Conservation (phyloP, 495 filamentous ascomycete species). For the Hypoxylon lenormandii region DNA sequence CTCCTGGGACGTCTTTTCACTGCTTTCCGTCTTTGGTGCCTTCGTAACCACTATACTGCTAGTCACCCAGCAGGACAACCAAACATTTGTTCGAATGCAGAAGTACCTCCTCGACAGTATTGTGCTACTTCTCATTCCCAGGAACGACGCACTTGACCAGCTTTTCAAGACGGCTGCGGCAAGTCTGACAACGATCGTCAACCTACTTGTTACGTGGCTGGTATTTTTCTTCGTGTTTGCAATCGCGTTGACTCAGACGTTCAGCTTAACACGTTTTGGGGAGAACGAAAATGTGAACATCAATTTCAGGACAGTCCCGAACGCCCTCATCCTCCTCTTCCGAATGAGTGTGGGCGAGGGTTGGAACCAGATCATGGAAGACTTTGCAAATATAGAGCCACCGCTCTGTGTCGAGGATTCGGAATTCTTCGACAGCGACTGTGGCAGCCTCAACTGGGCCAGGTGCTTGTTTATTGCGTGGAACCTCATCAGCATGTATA, state of each 20-base stretch:
- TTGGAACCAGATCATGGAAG: slow-evolving; percentile 97
- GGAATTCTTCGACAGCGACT: slow-evolving; percentile 87
- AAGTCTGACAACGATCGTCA: slow-evolving; percentile 87
- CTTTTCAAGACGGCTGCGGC: slow-evolving; percentile 99
- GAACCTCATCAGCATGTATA: slow-evolving; percentile 99
- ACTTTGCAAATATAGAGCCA: slow-evolving; percentile 80
- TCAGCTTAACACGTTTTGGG: slow-evolving; percentile 92
- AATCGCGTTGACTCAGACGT: slow-evolving; percentile 95
- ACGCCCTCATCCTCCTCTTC: slow-evolving; percentile 92
- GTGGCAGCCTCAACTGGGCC: slow-evolving; percentile 89
- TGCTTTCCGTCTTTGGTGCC: slow-evolving; percentile 85
- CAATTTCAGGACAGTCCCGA: slow-evolving; percentile 93
- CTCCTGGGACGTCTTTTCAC: slow-evolving; percentile 93
- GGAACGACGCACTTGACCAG: slow-evolving; percentile 97
- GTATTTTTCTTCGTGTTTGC: slow-evolving; percentile 96
- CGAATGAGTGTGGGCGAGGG: slow-evolving; percentile 91
- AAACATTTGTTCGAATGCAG: slow-evolving; percentile 80
- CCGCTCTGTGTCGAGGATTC: slow-evolving; percentile 78
- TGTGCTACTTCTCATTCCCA: slow-evolving; percentile 89
- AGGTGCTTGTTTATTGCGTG: slow-evolving; percentile 89
- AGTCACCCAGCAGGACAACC: slow-evolving; percentile 64
- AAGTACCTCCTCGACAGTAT: slow-evolving; percentile 94
- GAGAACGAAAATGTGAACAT: slow-evolving; percentile 77
- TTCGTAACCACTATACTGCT: slow-evolving; percentile 80
- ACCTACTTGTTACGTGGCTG: slow-evolving; percentile 95